These are phyloP conservation scores for Phaeodactylum tricornutum DNA, from an alignment of 108 stramenopile genomes.

Conservation along the genomic window DNA sequence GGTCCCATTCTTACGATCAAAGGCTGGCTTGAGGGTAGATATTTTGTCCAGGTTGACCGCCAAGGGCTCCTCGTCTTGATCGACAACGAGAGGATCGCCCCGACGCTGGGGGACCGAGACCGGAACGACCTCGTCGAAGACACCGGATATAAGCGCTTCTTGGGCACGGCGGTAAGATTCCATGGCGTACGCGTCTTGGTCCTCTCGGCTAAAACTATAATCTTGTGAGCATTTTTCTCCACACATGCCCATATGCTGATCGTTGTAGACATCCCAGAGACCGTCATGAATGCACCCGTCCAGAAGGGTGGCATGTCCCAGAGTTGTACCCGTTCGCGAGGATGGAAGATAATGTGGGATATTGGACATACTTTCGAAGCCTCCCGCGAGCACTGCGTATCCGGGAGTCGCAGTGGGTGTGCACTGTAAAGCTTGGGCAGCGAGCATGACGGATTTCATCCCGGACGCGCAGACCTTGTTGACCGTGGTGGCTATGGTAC, in stretches of 20 bases:
- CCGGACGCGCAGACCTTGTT: constrained; percentile 98
- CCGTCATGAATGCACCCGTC: constrained; percentile 91
- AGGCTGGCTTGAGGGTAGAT: constrained; percentile 66
- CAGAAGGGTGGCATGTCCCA: constrained; percentile 59
- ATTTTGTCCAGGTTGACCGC: constrained; percentile 71
- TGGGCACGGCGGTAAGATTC: constrained; percentile 76
- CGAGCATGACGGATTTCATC: constrained; percentile 87
- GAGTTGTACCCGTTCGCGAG: constrained; percentile 50
- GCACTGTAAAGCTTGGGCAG: constrained; percentile 58
- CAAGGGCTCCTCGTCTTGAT: constrained; percentile 79
- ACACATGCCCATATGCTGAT: constrained; percentile 97
- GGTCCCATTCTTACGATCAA: constrained; percentile 78
- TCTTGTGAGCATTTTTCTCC: constrained; percentile 86
- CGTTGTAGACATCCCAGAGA: constrained; percentile 91
- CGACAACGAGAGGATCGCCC: constrained; percentile 44
- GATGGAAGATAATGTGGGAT: constrained; percentile 86
- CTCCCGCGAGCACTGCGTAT: constrained; percentile 80
- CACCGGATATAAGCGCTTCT: constrained; percentile 54
- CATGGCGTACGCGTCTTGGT: constrained; percentile 88
- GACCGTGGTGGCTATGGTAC: constrained; percentile 58
- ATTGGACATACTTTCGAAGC: constrained; percentile 96
- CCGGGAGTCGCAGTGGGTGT: constrained; percentile 7
- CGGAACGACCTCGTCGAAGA: constrained; percentile 70
- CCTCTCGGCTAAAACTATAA: constrained; percentile 74
- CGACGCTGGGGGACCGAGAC: constrained; percentile 56